A percentile compares a stretch with the other conserved stretches of the same genome.
These are phyloP conservation scores for Trifolium fragiferum DNA, from an alignment of 306 rosid genomes.

Conservation along the genomic window DNA sequence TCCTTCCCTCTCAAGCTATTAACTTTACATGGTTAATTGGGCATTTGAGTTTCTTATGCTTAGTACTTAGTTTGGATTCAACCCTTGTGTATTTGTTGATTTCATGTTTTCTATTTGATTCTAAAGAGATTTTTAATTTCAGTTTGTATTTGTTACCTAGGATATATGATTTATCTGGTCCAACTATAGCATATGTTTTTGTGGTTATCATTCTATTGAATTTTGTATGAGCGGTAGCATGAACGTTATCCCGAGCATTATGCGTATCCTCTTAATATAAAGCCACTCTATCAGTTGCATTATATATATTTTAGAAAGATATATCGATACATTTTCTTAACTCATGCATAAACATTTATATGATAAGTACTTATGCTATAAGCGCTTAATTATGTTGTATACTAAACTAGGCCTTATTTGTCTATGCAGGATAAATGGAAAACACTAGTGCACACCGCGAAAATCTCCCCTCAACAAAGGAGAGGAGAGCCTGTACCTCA, in stretches of 20 bases:
- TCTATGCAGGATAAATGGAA: constrained; percentile 89
- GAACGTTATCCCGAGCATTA: no score
- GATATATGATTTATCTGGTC: no score
- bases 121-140: not conserved
- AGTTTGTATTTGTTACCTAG: no score
- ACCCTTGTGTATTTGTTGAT: not conserved
- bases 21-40: not conserved
- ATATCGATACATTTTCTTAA: no score
- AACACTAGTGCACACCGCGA: constrained; percentile 93
- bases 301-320: no score
- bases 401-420: not conserved
- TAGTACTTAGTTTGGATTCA: not conserved
- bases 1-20: constrained; percentile 7
- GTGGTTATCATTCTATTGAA: no score
- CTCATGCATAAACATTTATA: not conserved
- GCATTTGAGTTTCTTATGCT: constrained; percentile 25
- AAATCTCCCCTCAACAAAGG: constrained; percentile 89
- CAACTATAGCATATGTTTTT: no score
- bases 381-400: not conserved
- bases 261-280: no score
- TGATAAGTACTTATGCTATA: not conserved
- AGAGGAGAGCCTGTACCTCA: constrained; percentile 98
- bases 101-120: constrained; percentile 21
- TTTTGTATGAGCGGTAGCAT: no score
- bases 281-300: no score